Conservation (phyloP, 139 green algal genomes). For the Coelastrella sp. region DNA sequence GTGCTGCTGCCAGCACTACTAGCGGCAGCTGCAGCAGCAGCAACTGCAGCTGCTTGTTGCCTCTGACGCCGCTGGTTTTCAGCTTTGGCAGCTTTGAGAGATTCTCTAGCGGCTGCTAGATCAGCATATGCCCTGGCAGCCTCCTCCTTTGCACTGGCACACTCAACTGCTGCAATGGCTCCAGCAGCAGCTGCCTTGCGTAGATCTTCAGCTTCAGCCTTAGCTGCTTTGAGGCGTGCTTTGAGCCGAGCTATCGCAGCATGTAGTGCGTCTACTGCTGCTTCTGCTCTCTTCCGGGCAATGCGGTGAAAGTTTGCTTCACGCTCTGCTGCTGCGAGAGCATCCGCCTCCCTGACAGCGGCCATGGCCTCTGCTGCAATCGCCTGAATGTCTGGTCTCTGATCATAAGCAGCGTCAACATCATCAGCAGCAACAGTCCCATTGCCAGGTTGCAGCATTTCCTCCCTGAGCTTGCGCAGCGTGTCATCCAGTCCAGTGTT, state of each 20-base stretch:
- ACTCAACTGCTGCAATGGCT: conserved; percentile 47
- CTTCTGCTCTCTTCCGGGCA: conserved; percentile 44
- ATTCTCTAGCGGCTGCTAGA: conserved; percentile 51
- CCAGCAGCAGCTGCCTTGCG: conserved; percentile 36
- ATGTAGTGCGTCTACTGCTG: conserved; percentile 44
- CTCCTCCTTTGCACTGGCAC: conserved; percentile 9
- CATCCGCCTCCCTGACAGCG: conserved; percentile 46
- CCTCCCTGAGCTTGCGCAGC: not conserved
- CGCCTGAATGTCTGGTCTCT: not conserved
- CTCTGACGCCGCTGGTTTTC: conserved; percentile 57
- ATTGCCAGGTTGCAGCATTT: not conserved
- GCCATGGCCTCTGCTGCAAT: conserved; percentile 40
- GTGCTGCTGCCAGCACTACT: not conserved
- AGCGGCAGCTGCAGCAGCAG: conserved; percentile 57
- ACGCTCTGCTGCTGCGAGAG: conserved; percentile 57
- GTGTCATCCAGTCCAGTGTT: not conserved
- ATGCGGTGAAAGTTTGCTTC: conserved; percentile 51
- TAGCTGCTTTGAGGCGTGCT: conserved; percentile 10
- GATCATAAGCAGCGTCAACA: not conserved
- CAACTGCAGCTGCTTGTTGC: conserved; percentile 18
- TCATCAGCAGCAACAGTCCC: no score
- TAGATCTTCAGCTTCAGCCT: not conserved
- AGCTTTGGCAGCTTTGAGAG: conserved; percentile 48
- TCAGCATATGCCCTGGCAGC: conserved; percentile 45
- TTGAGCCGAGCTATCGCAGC: conserved; percentile 2